Base-by-base conservation (phyloP, 73 alveolate species). In the Tetrahymena malaccensis region DNA sequence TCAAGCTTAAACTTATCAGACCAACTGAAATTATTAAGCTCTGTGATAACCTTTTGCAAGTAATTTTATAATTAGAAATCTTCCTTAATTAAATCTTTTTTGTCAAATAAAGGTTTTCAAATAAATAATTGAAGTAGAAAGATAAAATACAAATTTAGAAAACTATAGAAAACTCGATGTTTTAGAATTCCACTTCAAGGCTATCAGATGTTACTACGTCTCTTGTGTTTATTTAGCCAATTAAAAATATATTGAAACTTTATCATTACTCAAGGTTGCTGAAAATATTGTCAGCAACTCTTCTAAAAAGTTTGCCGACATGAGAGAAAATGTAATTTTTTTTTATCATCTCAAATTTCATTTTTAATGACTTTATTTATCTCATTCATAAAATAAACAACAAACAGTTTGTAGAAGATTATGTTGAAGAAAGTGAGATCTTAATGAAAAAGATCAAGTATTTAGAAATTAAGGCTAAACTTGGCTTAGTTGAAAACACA, bases 21-120 rank as follows among this genome's bases (percentile, higher is more conserved):
- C 97, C 97, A 50, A 85, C 93, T 85, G 97, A 95, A 95, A 95
- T 95, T 16, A 95, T 95, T 84, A 95, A 95, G 56, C 93, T 85
- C 70, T 95, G 97, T 95, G 97, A 95, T 93, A 95, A 95, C 56
- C 94, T 85, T 50, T 43, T 40, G 17, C 89, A 70, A 70, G 89
- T 70, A 70, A 70, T 27, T 5, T 70, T 2, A 22, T 27, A 19
- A 70, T 19, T 27, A 10, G 0, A 19, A 22, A 1, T 25, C 0
- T 70, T 27, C 34, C 25, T 70, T 3, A 6, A 9, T 21, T 56
- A 21, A 22, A 56, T 6, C 17, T 19, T 70, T 27, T 27, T 2
- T n/a, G 6, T 4, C 6, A 70, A 70, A 50, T 50, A 40, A 40
- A 85, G 94, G 94, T 89, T 17, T 58, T 95, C 15, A 85, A 94